Evolutionary conservation across 2,329 filamentous ascomycete genomes (phyloP).

Genomic region (Sclerotinia sclerotiorum): DNA sequence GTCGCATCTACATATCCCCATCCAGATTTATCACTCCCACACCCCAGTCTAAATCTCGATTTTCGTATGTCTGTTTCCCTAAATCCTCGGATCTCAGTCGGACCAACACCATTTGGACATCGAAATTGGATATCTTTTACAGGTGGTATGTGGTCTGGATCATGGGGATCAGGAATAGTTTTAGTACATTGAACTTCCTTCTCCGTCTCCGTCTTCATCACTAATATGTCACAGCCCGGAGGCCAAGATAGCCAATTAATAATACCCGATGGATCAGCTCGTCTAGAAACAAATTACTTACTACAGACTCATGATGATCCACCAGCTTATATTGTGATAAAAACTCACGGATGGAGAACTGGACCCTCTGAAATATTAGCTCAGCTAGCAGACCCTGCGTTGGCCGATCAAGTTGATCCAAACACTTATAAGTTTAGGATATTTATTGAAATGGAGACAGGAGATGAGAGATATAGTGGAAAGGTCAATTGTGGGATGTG

Average conservation of each 20-base stretch:
- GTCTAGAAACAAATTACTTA: conserved; percentile 51
- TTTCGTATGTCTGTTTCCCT: conserved; percentile 52
- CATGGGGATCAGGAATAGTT: conserved; percentile 51
- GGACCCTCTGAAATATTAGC: conserved; percentile 45
- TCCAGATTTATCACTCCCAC: conserved; percentile 38
- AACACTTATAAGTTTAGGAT: conserved; percentile 49
- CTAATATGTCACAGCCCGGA: conserved; percentile 35
- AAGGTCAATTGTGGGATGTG: conserved; percentile 52
- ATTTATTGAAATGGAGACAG: conserved; percentile 52
- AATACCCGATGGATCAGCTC: conserved; percentile 37
- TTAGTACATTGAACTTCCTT: conserved; percentile 35
- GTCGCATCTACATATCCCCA: conserved; percentile 22
- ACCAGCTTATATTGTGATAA: conserved; percentile 49
- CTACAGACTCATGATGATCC: conserved; percentile 50
- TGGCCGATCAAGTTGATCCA: conserved; percentile 37
- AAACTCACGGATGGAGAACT: conserved; percentile 50
- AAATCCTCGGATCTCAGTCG: conserved; percentile 47
- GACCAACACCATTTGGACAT: conserved; percentile 44
- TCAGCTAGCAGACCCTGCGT: conserved; percentile 33
- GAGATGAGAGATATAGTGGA: conserved; percentile 50
- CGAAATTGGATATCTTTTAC: conserved; percentile 53
- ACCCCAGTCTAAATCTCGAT: conserved; percentile 50
- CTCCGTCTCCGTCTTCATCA: not conserved
- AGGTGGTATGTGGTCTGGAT: conserved; percentile 50
- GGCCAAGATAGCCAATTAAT: conserved; percentile 44